Evolutionary conservation across 108 stramenopile species (phyloP).

Genomic region (Cylindrotheca closterium): DNA sequence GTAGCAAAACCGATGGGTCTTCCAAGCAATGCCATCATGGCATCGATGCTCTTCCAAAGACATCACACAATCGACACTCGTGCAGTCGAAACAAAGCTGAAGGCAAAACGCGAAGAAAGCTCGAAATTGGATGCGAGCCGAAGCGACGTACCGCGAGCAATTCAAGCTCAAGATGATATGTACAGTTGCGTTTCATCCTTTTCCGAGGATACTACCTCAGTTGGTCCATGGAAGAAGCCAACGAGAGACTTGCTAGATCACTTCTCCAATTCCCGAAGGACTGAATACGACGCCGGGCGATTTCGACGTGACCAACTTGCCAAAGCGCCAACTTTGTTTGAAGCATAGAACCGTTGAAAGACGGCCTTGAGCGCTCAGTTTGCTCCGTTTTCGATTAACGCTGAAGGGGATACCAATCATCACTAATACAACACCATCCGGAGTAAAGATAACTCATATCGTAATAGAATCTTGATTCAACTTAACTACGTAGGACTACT

Average conservation of each 20-base stretch:
- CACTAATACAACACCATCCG: no score
- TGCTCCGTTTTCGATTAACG: neutral
- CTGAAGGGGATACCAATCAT: no score
- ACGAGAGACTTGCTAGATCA: conserved; percentile 23
- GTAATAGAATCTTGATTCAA: no score
- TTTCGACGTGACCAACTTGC: neutral
- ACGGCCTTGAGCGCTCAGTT: neutral
- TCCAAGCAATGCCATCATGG: conserved; percentile 50
- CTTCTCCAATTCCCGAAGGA: conserved; percentile 20
- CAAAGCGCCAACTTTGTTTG: conserved; percentile 6
- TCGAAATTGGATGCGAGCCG: conserved; percentile 13
- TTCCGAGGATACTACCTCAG: conserved; percentile 29
- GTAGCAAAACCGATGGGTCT: conserved; percentile 39
- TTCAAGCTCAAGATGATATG: conserved; percentile 22
- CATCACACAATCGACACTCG: conserved; percentile 28
- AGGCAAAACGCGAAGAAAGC: conserved; percentile 23
- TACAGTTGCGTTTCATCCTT: conserved; percentile 31
- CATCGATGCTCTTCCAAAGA: conserved; percentile 47
- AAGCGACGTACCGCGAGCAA: conserved; percentile 24
- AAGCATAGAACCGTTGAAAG: conserved; percentile 8
- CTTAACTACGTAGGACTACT: no score
- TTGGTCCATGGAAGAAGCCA: conserved; percentile 33
- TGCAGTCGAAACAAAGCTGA: conserved; percentile 36
- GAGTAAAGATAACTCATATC: no score
- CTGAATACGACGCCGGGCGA: conserved; percentile 8